Base-by-base conservation (phyloP, 176 grass and related monocot genomes). In the Metroxylon sagu region DNA sequence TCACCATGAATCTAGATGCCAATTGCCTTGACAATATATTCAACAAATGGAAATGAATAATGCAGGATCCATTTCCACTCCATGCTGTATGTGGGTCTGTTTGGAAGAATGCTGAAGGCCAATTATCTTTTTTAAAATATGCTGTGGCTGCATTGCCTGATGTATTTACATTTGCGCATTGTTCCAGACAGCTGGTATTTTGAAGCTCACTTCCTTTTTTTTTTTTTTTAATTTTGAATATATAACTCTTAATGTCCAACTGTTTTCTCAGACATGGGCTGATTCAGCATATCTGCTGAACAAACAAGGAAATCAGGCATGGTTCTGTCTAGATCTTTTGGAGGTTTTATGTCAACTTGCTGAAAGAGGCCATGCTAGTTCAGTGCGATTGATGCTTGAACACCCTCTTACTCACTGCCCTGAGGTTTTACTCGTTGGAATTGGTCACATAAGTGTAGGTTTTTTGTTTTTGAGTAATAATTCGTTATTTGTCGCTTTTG, bases 51-150 rank as follows among this genome's bases (percentile, higher is more conserved):
- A 54, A 56, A 62, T 30, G 49, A 48, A 69, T 77, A 54, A 50
- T 75, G 25, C 64, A 91, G 84, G 81, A 97, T 76, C 92, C 81
- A 56, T 97, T 97, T 77, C 87, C 92, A 14, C 87, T 91, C 76
- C 68, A 91, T 76, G 87, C 81, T 18, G 60, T 91, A 64, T 97
- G 83, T 76, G 87, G 87, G 48, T 88, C 87, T 66, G 62, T 88
- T 26, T 97, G 92, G 92, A 97, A 82, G 56, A 91, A 91, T 88
- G 77, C 79, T 75, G 87, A 97, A 77, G 92, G 87, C 49, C 92
- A 91, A 19, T 56, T 97, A 60, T 97, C 92, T 58, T 85, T 97
- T 50, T 77, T 97, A 57, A 91, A 83, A 74, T 73, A 88, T 88
- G 87, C 87, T 4, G 87, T 83, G 59, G 77, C 66, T 26, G 73